Evolutionary conservation across 1,284 basidiomycete genomes (phyloP), one percentile per base, ranked within the genome.

Genomic region (Trametes pubescens): DNA sequence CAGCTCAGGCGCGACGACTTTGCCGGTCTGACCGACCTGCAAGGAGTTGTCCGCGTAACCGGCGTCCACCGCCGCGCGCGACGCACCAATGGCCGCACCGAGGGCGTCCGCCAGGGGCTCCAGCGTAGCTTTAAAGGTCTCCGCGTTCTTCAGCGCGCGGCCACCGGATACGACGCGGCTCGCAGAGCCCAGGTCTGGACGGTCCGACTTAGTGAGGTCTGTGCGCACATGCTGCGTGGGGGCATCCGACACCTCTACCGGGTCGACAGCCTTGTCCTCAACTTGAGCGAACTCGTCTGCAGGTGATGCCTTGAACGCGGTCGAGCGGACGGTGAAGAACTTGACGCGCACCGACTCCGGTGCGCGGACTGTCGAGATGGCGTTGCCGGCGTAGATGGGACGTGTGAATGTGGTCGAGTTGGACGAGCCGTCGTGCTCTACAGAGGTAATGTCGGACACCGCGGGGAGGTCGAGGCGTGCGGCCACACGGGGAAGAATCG

Each of bases 21-120:
- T 99, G 65, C 98, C 98, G 0, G 98, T 99, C 83, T 99, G 98
- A 40, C 98, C 98, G 34, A 99, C 98, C 82, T 99, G 98, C 62
- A 99, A 78, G 8, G 95, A 97, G 79, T 99, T 99, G 80, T 99
- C 98, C 54, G 95, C 96, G 74, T 99, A 99, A 1, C 98, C 97
- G 46, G 96, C 95, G 78, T 99, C 98, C 40, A 99, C 98, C 14
- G 98, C 98, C 10, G 98, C 98, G 68, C 98, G 89, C 32, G 95
- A 97, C 40, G 98, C 98, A 69, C 98, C 98, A 58, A 99, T 94
- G 34, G 97, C 98, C 22, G 98, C 98, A 61, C 94, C 94, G 37
- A 99, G 84, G 13, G 86, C 89, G 77, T 99, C 98, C 1, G 98
- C 96, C 11, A 99, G 86, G 0, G 98, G 98, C 75, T 97, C 93